A percentile compares a stretch with the other conserved stretches of the same genome.
These are phyloP conservation scores for Aspergillus sclerotialis DNA, from an alignment of 2,329 filamentous ascomycete genomes.

Conservation along the genomic window DNA sequence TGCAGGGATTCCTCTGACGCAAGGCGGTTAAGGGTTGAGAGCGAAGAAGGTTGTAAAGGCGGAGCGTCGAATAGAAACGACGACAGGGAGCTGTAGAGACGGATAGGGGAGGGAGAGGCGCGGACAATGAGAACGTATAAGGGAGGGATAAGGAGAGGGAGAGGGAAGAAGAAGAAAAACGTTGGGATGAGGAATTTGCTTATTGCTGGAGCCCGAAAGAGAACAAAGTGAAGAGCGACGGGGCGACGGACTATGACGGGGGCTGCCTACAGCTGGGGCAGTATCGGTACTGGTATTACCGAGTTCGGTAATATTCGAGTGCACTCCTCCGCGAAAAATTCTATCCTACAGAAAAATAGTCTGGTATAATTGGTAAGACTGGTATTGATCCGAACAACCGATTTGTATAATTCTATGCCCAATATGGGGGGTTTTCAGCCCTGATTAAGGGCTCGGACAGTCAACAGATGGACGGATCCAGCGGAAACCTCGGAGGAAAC, in stretches of 20 bases:
- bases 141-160: constrained; percentile 9
- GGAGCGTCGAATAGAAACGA: constrained; percentile 14
- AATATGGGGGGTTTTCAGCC: too few relatives aligned
- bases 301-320: constrained; percentile 8
- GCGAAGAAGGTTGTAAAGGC: constrained; percentile 11
- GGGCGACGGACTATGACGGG: constrained; percentile 13
- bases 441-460: too few relatives aligned
- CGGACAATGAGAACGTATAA: constrained; percentile 9
- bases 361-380: too few relatives aligned
- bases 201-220: constrained; percentile 1
- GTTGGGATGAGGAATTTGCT: constrained; percentile 4
- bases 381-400: too few relatives aligned
- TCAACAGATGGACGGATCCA: constrained; percentile 14
- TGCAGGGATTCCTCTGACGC: constrained; percentile 22
- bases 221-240: constrained; percentile 9
- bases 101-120: constrained; percentile 3
- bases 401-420: too few relatives aligned
- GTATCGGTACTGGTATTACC: constrained; percentile 22
- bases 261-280: constrained; percentile 8
- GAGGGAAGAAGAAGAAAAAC: constrained; percentile 5
- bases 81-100: constrained; percentile 5
- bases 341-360: too few relatives aligned
- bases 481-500: constrained; percentile 19
- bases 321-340: too few relatives aligned
- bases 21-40: constrained; percentile 20